phyloP scores from a whole-genome alignment of 495 filamentous ascomycete genomes.

The Symbiotaphrina buchneri region DNA sequence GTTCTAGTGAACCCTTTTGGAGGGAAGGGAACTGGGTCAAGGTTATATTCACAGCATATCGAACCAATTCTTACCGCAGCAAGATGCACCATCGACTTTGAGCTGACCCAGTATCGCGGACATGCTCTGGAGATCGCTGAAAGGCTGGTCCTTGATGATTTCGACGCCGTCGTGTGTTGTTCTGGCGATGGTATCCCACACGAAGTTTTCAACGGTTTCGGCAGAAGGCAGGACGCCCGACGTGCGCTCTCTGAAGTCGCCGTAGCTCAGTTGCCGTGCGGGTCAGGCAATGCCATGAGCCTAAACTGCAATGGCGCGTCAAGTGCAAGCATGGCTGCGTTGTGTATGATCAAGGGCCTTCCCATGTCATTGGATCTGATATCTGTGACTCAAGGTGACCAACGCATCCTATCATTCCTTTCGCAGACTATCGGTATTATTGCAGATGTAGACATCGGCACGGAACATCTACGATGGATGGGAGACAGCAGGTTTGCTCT shows the following conservation, averaged over 20 bases:
- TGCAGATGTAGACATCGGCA: slow-evolving; percentile 71
- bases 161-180: slow-evolving; percentile 68
- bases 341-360: slow-evolving; percentile 69
- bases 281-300: slow-evolving; percentile 84
- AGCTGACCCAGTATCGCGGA: slow-evolving; percentile 45
- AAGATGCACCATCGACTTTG: slow-evolving; percentile 50
- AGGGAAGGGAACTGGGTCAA: slow-evolving; percentile 55
- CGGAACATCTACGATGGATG: slow-evolving; percentile 85
- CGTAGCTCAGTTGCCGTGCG: slow-evolving; percentile 75
- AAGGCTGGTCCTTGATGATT: slow-evolving; percentile 54
- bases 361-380: slow-evolving; percentile 63
- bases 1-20: slow-evolving; percentile 82
- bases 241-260: slow-evolving; percentile 59
- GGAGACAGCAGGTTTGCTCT: slow-evolving; percentile 65
- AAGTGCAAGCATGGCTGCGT: slow-evolving; percentile 48
- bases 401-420: slow-evolving; percentile 61
- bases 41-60: slow-evolving; percentile 51
- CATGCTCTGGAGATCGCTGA: slow-evolving; percentile 65
- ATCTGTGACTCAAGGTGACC: slow-evolving; percentile 62
- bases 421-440: slow-evolving; percentile 82
- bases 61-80: slow-evolving; percentile 72
- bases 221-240: slow-evolving; percentile 46
- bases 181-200: slow-evolving; percentile 85
- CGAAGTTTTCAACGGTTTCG: slow-evolving; percentile 89
- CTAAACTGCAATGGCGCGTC: slow-evolving; percentile 73